Conservation (phyloP, 164 flowering plant species). For the Macadamia tetraphylla region DNA sequence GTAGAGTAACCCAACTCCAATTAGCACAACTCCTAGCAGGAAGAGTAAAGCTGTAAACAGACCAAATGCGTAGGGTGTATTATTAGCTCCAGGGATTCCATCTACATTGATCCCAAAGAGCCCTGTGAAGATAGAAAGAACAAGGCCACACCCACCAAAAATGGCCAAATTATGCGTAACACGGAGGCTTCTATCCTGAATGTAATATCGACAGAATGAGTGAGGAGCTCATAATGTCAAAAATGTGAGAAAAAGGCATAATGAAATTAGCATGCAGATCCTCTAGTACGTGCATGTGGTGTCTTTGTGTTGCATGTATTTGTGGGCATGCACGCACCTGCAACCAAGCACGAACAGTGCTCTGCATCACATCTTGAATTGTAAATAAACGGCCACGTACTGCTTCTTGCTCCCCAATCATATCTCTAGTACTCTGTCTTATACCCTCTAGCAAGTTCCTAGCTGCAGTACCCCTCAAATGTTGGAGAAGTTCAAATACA, state of each 20-base stretch:
- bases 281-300: too few relatives aligned
- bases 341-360: conserved; percentile 90
- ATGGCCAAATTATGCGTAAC: conserved; percentile 83
- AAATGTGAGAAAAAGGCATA: background rate
- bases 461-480: conserved; percentile 54
- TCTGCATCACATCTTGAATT: conserved; percentile 96
- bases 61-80: conserved; percentile 83
- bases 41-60: conserved; percentile 59
- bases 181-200: conserved; percentile 83
- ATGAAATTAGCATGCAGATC: background rate
- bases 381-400: conserved; percentile 93
- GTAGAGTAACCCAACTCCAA: conserved; percentile 55
- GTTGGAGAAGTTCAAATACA: conserved; percentile 83
- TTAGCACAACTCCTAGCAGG: conserved; percentile 49
- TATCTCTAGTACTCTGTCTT: conserved; percentile 78
- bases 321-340: conserved; percentile 39
- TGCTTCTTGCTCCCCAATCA: conserved; percentile 99
- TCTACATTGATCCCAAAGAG: conserved; percentile 94
- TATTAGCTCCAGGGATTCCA: conserved; percentile 76
- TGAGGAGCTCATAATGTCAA: background rate
- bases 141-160: conserved; percentile 90
- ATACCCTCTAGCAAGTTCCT: conserved; percentile 60
- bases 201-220: background rate
- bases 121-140: conserved; percentile 82
- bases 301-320: background rate